Conservation (phyloP, 176 grass and related monocot species). For the Triticum timopheevii region DNA sequence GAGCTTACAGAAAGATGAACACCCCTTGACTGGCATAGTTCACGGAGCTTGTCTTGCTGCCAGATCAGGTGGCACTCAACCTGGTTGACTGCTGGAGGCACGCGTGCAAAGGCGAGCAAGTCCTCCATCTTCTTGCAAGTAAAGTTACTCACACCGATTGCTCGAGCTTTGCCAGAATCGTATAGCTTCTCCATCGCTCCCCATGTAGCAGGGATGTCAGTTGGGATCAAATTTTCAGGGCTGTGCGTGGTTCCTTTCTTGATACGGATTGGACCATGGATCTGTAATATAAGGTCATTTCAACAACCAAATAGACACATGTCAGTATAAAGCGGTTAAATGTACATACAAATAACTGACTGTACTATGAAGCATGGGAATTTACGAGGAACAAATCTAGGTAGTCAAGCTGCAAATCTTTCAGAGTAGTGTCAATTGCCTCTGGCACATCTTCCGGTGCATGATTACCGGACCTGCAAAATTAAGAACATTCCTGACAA, state of each 20-base stretch:
- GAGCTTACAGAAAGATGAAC: constrained; percentile 61
- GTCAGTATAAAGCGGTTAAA: not conserved
- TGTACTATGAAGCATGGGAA: not conserved
- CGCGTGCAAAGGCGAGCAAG: not conserved
- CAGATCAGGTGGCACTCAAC: no score
- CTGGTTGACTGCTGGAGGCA: no score
- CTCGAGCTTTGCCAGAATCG: constrained; percentile 41
- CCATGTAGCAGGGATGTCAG: constrained; percentile 54
- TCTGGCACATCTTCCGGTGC: constrained; percentile 40
- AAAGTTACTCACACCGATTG: constrained; percentile 64
- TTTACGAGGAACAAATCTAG: constrained; percentile 43
- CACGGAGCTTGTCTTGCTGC: constrained; percentile 35
- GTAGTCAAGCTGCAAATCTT: constrained; percentile 44
- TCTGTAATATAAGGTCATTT: constrained; percentile 20
- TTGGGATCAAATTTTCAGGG: constrained; percentile 43
- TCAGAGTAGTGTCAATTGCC: constrained; percentile 14
- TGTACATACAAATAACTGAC: not conserved
- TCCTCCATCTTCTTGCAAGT: constrained; percentile 40
- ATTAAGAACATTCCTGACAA: not conserved
- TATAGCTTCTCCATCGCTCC: constrained; percentile 55
- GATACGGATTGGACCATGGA: constrained; percentile 41
- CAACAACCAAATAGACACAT: constrained; percentile 12
- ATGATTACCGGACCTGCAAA: constrained; percentile 37
- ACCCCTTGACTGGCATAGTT: constrained; percentile 40
- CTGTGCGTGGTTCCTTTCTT: constrained; percentile 29